Conservation (phyloP, 345 rosid species). For the Salix caprea region DNA sequence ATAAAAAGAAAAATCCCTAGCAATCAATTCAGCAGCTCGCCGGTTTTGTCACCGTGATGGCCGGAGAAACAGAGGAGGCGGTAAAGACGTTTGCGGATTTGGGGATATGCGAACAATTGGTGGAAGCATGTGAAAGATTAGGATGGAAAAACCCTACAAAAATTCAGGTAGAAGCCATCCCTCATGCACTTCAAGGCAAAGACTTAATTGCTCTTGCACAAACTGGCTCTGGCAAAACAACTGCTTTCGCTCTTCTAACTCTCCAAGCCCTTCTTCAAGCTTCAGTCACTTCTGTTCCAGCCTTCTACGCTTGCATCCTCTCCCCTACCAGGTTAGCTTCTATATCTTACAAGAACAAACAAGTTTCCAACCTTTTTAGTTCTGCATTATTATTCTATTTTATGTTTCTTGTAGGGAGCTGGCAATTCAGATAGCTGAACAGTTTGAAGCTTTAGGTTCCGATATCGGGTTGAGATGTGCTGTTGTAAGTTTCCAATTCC, state of each 20-base stretch:
- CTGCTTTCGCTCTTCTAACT: slow-evolving; percentile 92
- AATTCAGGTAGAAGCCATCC: slow-evolving; percentile 83
- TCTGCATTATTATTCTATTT: background rate
- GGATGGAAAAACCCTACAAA: slow-evolving; percentile 78
- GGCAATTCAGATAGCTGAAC: slow-evolving; percentile 95
- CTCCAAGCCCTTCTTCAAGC: slow-evolving; percentile 66
- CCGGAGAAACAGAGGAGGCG: slow-evolving; percentile 49
- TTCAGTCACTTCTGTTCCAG: slow-evolving; percentile 56
- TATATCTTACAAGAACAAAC: background rate
- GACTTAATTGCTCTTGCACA: slow-evolving; percentile 92
- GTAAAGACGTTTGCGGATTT: slow-evolving; percentile 56
- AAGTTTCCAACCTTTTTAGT: too few species aligned
- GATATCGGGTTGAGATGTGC: slow-evolving; percentile 74
- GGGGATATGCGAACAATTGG: slow-evolving; percentile 63
- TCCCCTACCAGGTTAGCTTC: slow-evolving; percentile 72
- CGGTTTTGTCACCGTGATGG: background rate
- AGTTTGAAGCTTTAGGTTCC: slow-evolving; percentile 84
- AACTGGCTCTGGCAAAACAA: slow-evolving; percentile 93
- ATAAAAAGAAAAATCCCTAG: too few species aligned
- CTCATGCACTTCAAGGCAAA: slow-evolving; percentile 84
- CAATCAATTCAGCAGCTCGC: too few species aligned
- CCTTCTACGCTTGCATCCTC: slow-evolving; percentile 80
- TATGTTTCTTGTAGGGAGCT: slow-evolving; percentile 48
- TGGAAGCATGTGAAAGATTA: slow-evolving; percentile 62
- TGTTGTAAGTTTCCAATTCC: slow-evolving; percentile 52